Conservation (phyloP, 1,284 basidiomycete species). For the Ustilago cynodontis region DNA sequence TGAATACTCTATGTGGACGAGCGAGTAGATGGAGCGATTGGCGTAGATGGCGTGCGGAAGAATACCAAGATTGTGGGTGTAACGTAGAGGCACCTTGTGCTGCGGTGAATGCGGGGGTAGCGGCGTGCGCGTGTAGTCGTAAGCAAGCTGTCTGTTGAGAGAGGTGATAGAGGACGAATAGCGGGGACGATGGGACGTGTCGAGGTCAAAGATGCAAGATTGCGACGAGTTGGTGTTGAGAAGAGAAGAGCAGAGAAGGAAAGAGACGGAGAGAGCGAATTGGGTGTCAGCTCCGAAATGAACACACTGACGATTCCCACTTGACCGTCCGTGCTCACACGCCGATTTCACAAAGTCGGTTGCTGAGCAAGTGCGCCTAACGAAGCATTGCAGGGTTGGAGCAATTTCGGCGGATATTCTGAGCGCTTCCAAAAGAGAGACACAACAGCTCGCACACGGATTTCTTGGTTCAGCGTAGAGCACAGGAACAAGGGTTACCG, state of each 20-base stretch:
- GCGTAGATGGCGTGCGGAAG: neutral
- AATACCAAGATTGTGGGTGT: neutral
- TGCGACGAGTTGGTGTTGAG: neutral
- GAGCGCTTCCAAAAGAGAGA: neutral
- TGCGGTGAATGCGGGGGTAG: neutral
- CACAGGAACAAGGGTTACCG: no score
- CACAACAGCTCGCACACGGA: neutral
- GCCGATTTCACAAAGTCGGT: neutral
- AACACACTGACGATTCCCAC: neutral
- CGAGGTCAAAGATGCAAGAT: neutral
- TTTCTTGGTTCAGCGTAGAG: neutral
- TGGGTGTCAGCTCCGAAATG: constrained; percentile 3
- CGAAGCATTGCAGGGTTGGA: neutral
- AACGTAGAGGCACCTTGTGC: neutral
- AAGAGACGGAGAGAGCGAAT: neutral
- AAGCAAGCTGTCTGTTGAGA: no score
- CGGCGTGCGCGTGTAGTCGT: no score
- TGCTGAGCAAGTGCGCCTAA: neutral
- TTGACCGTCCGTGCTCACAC: neutral
- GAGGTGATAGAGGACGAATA: no score
- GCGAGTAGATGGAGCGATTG: neutral
- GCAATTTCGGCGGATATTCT: constrained; percentile 6
- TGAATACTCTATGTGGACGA: neutral
- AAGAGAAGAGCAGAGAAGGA: neutral
- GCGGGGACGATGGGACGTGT: neutral